These are phyloP conservation scores for Xylariaceae sp. DNA, from an alignment of 2,329 filamentous ascomycete species.

Conservation along the genomic window DNA sequence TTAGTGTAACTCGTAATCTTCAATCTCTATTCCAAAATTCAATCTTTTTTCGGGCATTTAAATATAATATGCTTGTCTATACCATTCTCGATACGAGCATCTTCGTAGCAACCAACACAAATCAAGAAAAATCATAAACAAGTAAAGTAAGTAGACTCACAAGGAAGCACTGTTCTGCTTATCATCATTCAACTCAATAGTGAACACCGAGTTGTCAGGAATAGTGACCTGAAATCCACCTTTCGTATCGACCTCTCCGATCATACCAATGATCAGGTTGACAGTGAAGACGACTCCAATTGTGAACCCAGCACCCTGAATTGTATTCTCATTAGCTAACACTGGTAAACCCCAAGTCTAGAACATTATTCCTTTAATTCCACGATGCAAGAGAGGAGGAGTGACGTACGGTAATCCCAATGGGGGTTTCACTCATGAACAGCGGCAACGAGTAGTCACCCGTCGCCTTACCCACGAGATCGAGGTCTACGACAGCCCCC, in stretches of 20 bases:
- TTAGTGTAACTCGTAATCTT: constrained; percentile 1
- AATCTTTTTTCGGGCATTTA: not conserved
- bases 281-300: constrained; percentile 24
- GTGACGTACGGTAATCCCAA: constrained; percentile 24
- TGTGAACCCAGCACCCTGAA: constrained; percentile 23
- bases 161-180: constrained; percentile 22
- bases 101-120: not conserved
- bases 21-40: not conserved
- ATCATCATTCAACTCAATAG: constrained; percentile 20
- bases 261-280: constrained; percentile 23
- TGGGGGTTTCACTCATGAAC: constrained; percentile 19
- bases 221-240: constrained; percentile 25
- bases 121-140: not conserved
- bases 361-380: not conserved
- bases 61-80: not conserved
- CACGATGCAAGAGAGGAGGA: not conserved
- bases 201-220: constrained; percentile 24
- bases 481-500: constrained; percentile 22
- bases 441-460: constrained; percentile 22
- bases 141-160: constrained; percentile 16
- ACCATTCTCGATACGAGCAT: not conserved
- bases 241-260: constrained; percentile 19
- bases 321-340: not conserved
- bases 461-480: constrained; percentile 12
- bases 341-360: not conserved